Evolutionary conservation across 306 rosid genomes (phyloP), one percentile per base, ranked within the genome.

Genomic region (Hylodesmum podocarpum): DNA sequence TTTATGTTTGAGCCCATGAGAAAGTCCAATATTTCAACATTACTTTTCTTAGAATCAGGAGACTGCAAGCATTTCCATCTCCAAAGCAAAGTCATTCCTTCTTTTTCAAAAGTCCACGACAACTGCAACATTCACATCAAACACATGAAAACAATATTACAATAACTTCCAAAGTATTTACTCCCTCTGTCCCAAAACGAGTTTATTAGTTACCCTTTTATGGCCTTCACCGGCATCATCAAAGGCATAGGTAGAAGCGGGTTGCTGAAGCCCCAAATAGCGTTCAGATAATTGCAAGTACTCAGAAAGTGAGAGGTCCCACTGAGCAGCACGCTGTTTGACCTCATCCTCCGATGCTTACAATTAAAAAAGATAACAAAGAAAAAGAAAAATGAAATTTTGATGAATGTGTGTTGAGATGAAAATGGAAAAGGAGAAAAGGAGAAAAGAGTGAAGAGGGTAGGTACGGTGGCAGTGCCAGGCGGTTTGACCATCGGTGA

Each of bases 91-190:
- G 86, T 90, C 31, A 92, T 89, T 70, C 92, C 94, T 90, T 83
- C 97, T 80, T 89, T 95, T 79, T 90, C 89, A 84, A 92, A 95
- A 4, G 96, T 89, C 99, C 97, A 95, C 0, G 92, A 90, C 83
- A 92, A 86, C 96, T 95, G 81, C 74, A 39, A 79, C 72, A 72
- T 51, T 76, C 61, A 72, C n/a, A 66, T 12, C 54, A 69, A 40
- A 11, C 29, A 44, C 18, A 58, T 6, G 36, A 33, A 14, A n/a
- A 40, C 24, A 66, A 49, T 9, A 72, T 15, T 22, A 55, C 33
- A 55, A 55, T 12, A 47, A 14, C 4, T 11, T 55, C 5, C 18
- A 10, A 25, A 55, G 63, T 6, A 33, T 9, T 63, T 10, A n/a
- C n/a, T n/a, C n/a, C n/a, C n/a, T n/a, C n/a, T n/a, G n/a, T n/a